Conservation (phyloP, 129 eudicot genomes). For the Ambrosia trifida region DNA sequence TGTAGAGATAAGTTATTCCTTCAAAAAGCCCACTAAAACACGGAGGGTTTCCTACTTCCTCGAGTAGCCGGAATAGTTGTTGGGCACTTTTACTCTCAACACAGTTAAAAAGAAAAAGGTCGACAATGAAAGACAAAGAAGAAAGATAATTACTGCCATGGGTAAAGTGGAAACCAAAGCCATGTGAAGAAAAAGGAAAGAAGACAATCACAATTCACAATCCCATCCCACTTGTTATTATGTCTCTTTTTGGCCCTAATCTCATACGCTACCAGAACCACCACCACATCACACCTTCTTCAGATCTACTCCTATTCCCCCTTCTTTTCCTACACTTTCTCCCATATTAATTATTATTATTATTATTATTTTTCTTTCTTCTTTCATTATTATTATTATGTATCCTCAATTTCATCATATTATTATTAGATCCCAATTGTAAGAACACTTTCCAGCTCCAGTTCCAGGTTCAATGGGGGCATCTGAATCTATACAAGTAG, state of each 20-base stretch:
- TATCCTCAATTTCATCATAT: background rate
- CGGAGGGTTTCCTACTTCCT: background rate
- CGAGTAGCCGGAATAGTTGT: background rate
- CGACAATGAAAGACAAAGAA: background rate
- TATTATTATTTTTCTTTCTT: no score
- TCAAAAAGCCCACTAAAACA: slow-evolving; percentile 7
- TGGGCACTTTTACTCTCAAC: background rate
- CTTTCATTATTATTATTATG: slow-evolving; percentile 9
- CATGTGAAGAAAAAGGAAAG: slow-evolving; percentile 22
- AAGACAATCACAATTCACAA: background rate
- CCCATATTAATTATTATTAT: no score
- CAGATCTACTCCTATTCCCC: slow-evolving; percentile 38
- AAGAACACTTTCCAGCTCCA: background rate
- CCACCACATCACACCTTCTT: slow-evolving; percentile 21
- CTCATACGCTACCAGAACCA: slow-evolving; percentile 26
- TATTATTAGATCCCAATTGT: background rate
- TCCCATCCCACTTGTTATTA: slow-evolving; percentile 24
- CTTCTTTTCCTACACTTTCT: background rate
- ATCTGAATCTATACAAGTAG: slow-evolving; percentile 62
- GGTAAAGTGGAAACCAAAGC: slow-evolving; percentile 16
- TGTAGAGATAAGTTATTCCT: no score
- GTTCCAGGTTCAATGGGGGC: slow-evolving; percentile 56
- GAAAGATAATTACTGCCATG: background rate
- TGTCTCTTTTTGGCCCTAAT: slow-evolving; percentile 38
- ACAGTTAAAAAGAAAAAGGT: slow-evolving; percentile 2